Conservation (phyloP, 2,329 filamentous ascomycete genomes). For the Ophiobolus disseminans region DNA sequence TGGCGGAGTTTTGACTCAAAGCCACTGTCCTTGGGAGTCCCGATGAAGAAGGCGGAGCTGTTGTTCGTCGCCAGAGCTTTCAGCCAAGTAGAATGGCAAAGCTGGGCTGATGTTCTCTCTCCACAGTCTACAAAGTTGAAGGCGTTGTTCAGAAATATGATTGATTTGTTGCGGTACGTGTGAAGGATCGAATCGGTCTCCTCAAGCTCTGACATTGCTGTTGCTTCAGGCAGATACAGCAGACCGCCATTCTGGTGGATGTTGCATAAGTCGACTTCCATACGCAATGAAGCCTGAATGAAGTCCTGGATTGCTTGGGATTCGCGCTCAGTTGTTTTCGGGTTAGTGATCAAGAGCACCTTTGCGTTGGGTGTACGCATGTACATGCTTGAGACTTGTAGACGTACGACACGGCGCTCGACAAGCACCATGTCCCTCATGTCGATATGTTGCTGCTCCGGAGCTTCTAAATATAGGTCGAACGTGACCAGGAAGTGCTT, state of each 20-base stretch:
- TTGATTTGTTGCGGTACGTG: constrained; percentile 6
- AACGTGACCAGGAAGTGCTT: constrained; percentile 6
- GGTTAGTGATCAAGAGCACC: constrained; percentile 10
- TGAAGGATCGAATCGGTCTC: not conserved
- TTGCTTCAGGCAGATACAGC: not conserved
- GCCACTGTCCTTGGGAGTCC: not conserved
- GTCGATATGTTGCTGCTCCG: not conserved
- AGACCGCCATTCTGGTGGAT: constrained; percentile 10
- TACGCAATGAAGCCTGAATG: constrained; percentile 1
- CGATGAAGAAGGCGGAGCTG: constrained; percentile 6
- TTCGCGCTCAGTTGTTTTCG: constrained; percentile 3
- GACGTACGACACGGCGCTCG: not conserved
- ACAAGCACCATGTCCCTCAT: constrained; percentile 4
- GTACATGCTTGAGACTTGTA: constrained; percentile 11
- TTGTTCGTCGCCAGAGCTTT: not conserved
- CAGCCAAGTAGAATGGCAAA: constrained; percentile 9
- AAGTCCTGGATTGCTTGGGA: constrained; percentile 10
- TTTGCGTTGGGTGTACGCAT: constrained; percentile 1
- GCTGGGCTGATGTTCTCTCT: not conserved
- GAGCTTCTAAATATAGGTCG: constrained; percentile 4
- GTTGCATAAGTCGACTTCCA: constrained; percentile 13
- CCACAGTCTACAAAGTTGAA: constrained; percentile 9
- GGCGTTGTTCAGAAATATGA: constrained; percentile 5
- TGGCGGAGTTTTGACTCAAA: not conserved
- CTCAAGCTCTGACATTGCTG: not conserved